Base-by-base conservation (phyloP, 768 basidiomycete species). In the Rhodotorula paludigena region DNA sequence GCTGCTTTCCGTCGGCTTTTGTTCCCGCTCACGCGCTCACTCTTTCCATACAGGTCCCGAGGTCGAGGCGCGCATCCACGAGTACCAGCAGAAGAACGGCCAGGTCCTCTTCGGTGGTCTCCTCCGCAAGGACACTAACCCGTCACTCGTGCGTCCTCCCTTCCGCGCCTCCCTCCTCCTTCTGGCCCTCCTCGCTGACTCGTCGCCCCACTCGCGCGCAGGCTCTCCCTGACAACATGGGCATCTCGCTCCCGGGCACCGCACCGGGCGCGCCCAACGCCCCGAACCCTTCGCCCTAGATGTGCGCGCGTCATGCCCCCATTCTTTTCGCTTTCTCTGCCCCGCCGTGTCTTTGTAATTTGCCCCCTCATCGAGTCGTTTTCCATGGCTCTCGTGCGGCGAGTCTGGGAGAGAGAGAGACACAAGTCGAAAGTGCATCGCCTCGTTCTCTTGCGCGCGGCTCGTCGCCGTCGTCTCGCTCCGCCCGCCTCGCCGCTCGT, bases 61-160 rank as follows among this genome's bases (percentile, higher is more conserved):
- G 76, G 92, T 98, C 48, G 94, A 98, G 80, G 81, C 83, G 59
- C 89, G 93, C 60, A 90, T 98, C 67, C 84, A 84, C 6, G 81
- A 84, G 25, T 97, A 86, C 84, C 83, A 89, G 63, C 83, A 83
- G 57, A 79, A 81, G 60, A 83, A 92, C 65, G 93, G 92, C 2
- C 83, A 85, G 33, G 93, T 96, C 57, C 82, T 90, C 62, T 94
- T 96, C 74, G 93, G 94, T 60, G 93, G 93, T 18, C 57, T 55
- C 44, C 55, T 60, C 36, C 54, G 35, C 36, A 39, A 38, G 54
- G 54, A 55, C 38, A 10, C 20, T 9, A 55, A 55, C 54, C 54
- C 54, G 54, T 23, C 20, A 33, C 39, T 55, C 33, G 54, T 55
- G 38, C 38, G 54, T 55, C n/a, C n/a, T n/a, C 54, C 25, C 23